Evolutionary conservation across 2,329 filamentous ascomycete genomes (phyloP), one percentile per base, ranked within the genome.

Genomic region (Exophiala sideris): DNA sequence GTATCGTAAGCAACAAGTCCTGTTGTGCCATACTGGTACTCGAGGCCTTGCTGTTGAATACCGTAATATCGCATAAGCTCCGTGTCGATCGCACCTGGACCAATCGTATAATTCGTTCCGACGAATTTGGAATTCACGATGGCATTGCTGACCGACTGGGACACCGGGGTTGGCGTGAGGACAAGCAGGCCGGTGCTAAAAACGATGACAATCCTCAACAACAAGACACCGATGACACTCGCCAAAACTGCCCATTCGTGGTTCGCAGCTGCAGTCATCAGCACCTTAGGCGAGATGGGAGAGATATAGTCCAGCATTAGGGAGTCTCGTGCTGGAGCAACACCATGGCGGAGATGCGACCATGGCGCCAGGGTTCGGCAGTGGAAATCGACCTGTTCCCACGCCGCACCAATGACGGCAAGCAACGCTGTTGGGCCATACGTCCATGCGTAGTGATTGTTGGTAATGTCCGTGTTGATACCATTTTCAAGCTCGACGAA

Each of bases 241-340:
- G 63, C 56, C 11, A 64, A 57, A 8, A 69, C 66, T 7, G 65
- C 59, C 59, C 62, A 65, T 45, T 69, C 64, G 1, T 62, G 59
- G 49, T 66, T 63, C 32, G 52, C 61, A 3, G 64, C 52, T 7
- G 67, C 64, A 21, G 35, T 45, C 50, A 56, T 64, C 2, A 67
- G 57, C 14, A 58, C 57, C 2, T 58, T 52, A 16, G 61, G 58
- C 5, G 63, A 48, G 16, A 64, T 44, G 7, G 65, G 65, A 7
- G 67, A 67, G 7, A 69, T 50, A 47, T 69, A 70, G 41, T 69
- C 66, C 16, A 68, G 58, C 2, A 66, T 51, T 2, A 69, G 42
- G 12, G 62, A 64, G 48, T 62, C 62, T 58, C 63, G 32, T 50
- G 50, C 41, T 59, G 60, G 12, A 67, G 53, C 48, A 66, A 62